Percentiles rank a stretch among this genome's conserved stretches.
Conservation (phyloP, 305 asterid species). For the Solanum hybrid region DNA sequence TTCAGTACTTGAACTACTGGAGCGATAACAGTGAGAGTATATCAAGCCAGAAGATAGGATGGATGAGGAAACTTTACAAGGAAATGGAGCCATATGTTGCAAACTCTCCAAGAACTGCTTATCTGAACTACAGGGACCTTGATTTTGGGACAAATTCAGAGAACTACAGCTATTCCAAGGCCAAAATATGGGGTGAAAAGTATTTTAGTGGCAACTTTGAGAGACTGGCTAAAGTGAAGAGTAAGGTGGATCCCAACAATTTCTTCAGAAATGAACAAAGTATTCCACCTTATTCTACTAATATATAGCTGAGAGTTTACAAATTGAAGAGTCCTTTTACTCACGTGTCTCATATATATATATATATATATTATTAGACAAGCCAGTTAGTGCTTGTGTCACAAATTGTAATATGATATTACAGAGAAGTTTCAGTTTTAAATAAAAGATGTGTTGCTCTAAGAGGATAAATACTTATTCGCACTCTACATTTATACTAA, state of each 20-base stretch:
- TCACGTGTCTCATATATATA: too few species aligned
- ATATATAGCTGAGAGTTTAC: background rate
- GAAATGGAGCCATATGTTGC: conserved; percentile 51
- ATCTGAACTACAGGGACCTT: conserved; percentile 51
- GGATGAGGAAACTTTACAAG: conserved; percentile 22
- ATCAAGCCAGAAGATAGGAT: conserved; percentile 25
- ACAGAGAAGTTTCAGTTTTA: background rate
- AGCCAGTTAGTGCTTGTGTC: background rate
- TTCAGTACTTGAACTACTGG: conserved; percentile 5
- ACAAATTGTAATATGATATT: background rate
- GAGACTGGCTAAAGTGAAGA: conserved; percentile 37
- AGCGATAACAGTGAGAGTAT: conserved; percentile 10
- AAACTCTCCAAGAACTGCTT: conserved; percentile 35
- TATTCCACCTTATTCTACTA: conserved; percentile 24
- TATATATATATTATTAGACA: background rate
- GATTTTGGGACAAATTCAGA: conserved; percentile 46
- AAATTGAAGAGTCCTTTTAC: background rate
- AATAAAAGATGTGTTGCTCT: background rate
- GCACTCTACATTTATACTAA: background rate
- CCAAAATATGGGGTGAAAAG: conserved; percentile 27
- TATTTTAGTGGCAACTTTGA: too few species aligned
- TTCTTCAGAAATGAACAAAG: conserved; percentile 56
- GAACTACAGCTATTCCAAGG: conserved; percentile 30
- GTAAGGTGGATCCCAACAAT: conserved; percentile 40
- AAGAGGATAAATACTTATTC: background rate